These are phyloP conservation scores for Cucurbita maxima DNA, from an alignment of 306 rosid species.

Conservation along the genomic window DNA sequence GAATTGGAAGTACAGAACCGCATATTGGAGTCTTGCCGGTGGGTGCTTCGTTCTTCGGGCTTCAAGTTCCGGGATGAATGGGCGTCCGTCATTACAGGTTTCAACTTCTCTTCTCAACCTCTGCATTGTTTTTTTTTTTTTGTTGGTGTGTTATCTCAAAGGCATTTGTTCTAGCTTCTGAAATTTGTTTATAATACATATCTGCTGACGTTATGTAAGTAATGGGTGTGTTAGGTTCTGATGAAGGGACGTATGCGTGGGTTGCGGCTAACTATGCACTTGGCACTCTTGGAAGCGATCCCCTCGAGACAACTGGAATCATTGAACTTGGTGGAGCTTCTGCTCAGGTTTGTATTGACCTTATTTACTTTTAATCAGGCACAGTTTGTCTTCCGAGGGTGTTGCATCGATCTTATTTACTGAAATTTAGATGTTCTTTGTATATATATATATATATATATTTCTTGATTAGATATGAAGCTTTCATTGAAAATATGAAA, in stretches of 20 bases:
- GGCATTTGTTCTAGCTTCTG: neutral
- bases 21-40: conserved; percentile 57
- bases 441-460: no score
- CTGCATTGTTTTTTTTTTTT: neutral
- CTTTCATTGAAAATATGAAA: no score
- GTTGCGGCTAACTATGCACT: conserved; percentile 87
- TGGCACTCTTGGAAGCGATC: conserved; percentile 76
- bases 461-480: no score
- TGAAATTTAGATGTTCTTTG: no score
- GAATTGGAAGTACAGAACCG: conserved; percentile 29
- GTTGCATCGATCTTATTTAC: neutral
- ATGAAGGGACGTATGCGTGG: conserved; percentile 91
- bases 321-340: conserved; percentile 94
- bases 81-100: conserved; percentile 88
- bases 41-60: conserved; percentile 37
- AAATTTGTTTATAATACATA: neutral
- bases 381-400: neutral
- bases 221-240: conserved; percentile 45
- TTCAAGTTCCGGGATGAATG: conserved; percentile 64
- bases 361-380: neutral
- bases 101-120: neutral
- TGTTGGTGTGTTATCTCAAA: neutral
- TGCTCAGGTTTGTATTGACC: conserved; percentile 51
- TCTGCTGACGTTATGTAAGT: conserved; percentile 8
- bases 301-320: conserved; percentile 63